Percentiles rank a stretch among this genome's conserved stretches.
Conservation (phyloP, 1,139 yeast genomes). For the Zygoascus meyerae region DNA sequence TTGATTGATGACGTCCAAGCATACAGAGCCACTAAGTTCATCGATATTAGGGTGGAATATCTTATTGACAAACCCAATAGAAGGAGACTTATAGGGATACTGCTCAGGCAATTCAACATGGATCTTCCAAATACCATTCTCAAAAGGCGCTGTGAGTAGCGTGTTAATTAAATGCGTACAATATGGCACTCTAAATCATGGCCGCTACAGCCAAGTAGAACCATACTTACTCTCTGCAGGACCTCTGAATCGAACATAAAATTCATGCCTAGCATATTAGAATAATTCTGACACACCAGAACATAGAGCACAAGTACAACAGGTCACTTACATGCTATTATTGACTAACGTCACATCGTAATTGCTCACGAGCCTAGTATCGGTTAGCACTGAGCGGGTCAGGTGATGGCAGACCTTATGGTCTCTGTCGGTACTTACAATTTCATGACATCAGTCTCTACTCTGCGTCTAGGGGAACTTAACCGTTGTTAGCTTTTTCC, state of each 20-base stretch:
- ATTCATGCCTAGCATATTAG: constrained; percentile 51
- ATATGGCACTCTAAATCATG: neutral
- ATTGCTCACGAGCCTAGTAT: constrained; percentile 73
- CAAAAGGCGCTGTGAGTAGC: constrained; percentile 55
- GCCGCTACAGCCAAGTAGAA: neutral
- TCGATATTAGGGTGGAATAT: constrained; percentile 81
- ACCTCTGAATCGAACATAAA: constrained; percentile 79
- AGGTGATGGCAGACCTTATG: constrained; percentile 1
- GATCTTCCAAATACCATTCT: constrained; percentile 85
- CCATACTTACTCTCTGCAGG: constrained; percentile 61
- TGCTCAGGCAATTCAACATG: constrained; percentile 94
- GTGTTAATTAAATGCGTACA: neutral
- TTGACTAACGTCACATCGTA: constrained; percentile 81
- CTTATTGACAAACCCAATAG: constrained; percentile 87
- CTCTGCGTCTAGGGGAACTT: constrained; percentile 78
- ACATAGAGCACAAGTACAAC: neutral
- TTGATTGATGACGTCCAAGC: constrained; percentile 93
- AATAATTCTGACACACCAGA: neutral
- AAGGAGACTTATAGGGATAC: constrained; percentile 93
- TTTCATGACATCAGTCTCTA: constrained; percentile 96
- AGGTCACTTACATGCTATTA: constrained; percentile 54
- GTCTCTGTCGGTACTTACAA: constrained; percentile 42
- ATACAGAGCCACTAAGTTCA: constrained; percentile 85
- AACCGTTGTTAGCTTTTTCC: neutral
- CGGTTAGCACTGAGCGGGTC: neutral